Percentiles rank a stretch among this genome's conserved stretches.
Conservation (phyloP, 495 filamentous ascomycete species). For the Penicillium egyptiacum region DNA sequence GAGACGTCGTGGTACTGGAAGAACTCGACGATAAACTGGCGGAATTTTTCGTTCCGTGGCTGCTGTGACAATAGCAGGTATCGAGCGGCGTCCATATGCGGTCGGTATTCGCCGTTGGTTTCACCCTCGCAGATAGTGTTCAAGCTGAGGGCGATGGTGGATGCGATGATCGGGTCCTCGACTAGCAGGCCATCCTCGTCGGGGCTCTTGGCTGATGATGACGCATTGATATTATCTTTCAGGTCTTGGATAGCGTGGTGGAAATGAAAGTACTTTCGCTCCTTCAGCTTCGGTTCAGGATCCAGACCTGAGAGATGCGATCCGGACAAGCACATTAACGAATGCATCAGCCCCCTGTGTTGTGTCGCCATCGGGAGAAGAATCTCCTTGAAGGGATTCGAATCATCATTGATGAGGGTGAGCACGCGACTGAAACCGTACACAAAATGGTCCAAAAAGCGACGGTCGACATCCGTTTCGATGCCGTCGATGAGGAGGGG, state of each 20-base stretch:
- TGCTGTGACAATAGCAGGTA: constrained; percentile 62
- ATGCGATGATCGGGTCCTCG: constrained; percentile 64
- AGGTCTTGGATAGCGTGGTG: constrained; percentile 47
- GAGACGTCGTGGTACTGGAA: constrained; percentile 89
- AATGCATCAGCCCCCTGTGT: constrained; percentile 89
- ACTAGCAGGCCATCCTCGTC: constrained; percentile 42
- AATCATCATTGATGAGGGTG: constrained; percentile 78
- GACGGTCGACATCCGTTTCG: constrained; percentile 78
- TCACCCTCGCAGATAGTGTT: constrained; percentile 80
- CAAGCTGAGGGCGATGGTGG: constrained; percentile 79
- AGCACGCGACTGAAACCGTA: constrained; percentile 76
- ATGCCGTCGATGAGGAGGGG: constrained; percentile 81
- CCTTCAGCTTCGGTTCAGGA: constrained; percentile 43
- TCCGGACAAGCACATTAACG: constrained; percentile 80
- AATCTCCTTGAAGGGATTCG: constrained; percentile 87
- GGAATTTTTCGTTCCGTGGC: constrained; percentile 63
- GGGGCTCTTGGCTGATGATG: constrained; percentile 21
- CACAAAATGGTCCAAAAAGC: constrained; percentile 86
- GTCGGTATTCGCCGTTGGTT: constrained; percentile 72
- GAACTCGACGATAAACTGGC: constrained; percentile 85
- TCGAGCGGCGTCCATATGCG: constrained; percentile 77
- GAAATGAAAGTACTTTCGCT: constrained; percentile 51
- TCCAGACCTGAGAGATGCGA: constrained; percentile 66
- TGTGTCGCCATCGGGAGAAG: constrained; percentile 81
- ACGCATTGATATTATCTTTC: constrained; percentile 45